Conservation (phyloP, 2,329 filamentous ascomycete genomes). For the Colletotrichum somersetense region DNA sequence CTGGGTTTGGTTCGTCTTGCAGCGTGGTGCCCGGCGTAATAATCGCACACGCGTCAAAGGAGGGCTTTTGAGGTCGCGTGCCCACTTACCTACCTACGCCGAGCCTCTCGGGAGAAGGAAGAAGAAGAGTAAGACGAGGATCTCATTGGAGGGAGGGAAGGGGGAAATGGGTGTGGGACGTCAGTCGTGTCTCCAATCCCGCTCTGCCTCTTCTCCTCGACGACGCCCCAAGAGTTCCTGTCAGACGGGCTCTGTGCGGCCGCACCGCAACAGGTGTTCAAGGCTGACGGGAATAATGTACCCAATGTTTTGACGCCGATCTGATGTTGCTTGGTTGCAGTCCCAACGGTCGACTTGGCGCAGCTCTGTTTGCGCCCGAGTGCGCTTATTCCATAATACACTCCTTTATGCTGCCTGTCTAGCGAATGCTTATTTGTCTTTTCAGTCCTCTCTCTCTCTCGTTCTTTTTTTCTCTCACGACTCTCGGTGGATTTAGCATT, state of each 20-base stretch:
- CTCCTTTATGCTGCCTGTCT: constrained; percentile 1
- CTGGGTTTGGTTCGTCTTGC: constrained; percentile 3
- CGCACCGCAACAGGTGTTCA: constrained; percentile 21
- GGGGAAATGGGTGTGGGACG: constrained; percentile 18
- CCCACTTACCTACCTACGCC: constrained; percentile 22
- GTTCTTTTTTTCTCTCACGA: background rate
- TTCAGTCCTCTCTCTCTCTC: constrained; percentile 2
- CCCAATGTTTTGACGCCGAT: constrained; percentile 28
- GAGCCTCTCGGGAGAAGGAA: background rate
- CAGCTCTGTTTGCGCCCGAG: constrained; percentile 4
- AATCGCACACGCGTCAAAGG: constrained; percentile 17
- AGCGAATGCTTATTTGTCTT: constrained; percentile 20
- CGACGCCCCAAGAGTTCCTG: constrained; percentile 19
- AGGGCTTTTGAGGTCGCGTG: constrained; percentile 34
- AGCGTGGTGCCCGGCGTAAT: constrained; percentile 4
- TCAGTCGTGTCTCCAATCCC: constrained; percentile 38
- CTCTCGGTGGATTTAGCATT: constrained; percentile 16
- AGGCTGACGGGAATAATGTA: constrained; percentile 24
- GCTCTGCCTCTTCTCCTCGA: constrained; percentile 17
- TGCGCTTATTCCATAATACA: constrained; percentile 30
- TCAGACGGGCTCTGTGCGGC: constrained; percentile 36
- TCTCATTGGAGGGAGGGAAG: background rate
- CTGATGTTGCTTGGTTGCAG: constrained; percentile 30
- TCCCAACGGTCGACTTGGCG: constrained; percentile 6
- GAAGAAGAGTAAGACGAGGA: background rate